A percentile compares a stretch with the other conserved stretches of the same genome.
phyloP scores from a whole-genome alignment of 306 rosid genomes.

The Cicer bijugum region DNA sequence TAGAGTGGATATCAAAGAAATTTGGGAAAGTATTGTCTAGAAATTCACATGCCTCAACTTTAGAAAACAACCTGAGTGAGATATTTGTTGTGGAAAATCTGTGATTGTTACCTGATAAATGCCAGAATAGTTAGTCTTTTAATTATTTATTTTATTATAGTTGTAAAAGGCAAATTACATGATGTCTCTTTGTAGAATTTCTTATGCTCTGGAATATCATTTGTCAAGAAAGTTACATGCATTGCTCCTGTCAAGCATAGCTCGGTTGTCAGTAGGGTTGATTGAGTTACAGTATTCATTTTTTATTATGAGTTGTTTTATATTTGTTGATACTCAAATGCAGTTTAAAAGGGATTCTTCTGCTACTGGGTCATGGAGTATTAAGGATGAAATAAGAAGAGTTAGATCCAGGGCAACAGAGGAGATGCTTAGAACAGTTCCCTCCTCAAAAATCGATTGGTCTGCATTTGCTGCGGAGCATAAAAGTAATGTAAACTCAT shows the following conservation, averaged over 20 bases:
- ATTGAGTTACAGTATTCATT: constrained; percentile 28
- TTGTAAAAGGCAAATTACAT: constrained; percentile 1
- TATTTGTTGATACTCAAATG: constrained; percentile 48
- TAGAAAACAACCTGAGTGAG: constrained; percentile 15
- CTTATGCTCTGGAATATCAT: constrained; percentile 33
- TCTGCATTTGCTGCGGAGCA: constrained; percentile 54
- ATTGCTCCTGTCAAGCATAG: constrained; percentile 26
- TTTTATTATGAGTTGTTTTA: constrained; percentile 35
- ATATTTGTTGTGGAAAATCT: constrained; percentile 28
- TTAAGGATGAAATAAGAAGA: constrained; percentile 91
- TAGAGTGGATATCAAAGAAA: constrained; percentile 1
- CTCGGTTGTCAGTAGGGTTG: constrained; percentile 22
- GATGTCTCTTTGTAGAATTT: constrained; percentile 15
- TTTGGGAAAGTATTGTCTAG: neutral
- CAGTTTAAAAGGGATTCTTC: constrained; percentile 76
- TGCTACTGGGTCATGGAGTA: constrained; percentile 88
- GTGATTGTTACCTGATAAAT: constrained; percentile 13
- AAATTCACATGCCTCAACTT: constrained; percentile 31
- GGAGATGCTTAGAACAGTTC: constrained; percentile 78
- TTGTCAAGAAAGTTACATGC: constrained; percentile 28
- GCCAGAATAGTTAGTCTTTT: constrained; percentile 15
- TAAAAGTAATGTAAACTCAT: constrained; percentile 52
- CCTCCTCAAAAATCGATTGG: constrained; percentile 80
- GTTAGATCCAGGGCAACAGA: constrained; percentile 93
- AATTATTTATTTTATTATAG: constrained; percentile 6